Conservation (phyloP, 441 rosid genomes). For the Bruguiera hainesii region DNA sequence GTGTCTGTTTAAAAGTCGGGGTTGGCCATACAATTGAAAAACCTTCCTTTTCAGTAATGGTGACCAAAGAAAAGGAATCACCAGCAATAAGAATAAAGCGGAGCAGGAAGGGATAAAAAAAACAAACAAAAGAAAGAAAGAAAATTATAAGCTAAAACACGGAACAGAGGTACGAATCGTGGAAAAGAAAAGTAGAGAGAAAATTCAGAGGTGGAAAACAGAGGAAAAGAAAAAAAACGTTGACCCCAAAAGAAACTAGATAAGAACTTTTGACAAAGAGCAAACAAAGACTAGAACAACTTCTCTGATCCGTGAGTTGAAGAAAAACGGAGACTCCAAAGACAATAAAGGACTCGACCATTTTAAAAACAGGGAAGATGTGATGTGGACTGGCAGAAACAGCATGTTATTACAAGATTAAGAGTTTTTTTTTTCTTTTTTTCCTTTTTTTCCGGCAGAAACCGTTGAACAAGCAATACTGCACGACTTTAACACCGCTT, state of each 20-base stretch:
- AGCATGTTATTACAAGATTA: too few relatives aligned
- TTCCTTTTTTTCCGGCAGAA: too few relatives aligned
- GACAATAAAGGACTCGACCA: too few relatives aligned
- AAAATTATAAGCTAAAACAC: too few relatives aligned
- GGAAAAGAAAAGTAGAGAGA: neutral
- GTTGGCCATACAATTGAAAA: neutral
- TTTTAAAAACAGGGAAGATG: too few relatives aligned
- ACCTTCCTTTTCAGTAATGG: neutral
- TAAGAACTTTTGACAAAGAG: slow-evolving; percentile 7
- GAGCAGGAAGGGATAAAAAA: neutral
- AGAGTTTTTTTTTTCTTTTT: too few relatives aligned
- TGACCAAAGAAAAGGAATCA: slow-evolving; percentile 2
- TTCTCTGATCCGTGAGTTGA: neutral
- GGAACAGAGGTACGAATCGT: neutral
- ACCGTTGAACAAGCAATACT: too few relatives aligned
- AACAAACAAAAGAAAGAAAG: neutral
- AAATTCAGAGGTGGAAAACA: slow-evolving; percentile 5
- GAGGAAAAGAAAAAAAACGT: neutral
- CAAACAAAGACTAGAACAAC: neutral
- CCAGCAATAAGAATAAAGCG: slow-evolving; percentile 18
- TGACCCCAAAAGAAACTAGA: slow-evolving; percentile 6
- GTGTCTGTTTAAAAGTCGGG: neutral
- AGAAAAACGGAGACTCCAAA: neutral
- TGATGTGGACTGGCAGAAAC: too few relatives aligned
- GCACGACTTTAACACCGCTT: neutral